Evolutionary conservation across 139 green algal genomes (phyloP), one percentile per base, ranked within the genome.

Genomic region (Trebouxia sp.): DNA sequence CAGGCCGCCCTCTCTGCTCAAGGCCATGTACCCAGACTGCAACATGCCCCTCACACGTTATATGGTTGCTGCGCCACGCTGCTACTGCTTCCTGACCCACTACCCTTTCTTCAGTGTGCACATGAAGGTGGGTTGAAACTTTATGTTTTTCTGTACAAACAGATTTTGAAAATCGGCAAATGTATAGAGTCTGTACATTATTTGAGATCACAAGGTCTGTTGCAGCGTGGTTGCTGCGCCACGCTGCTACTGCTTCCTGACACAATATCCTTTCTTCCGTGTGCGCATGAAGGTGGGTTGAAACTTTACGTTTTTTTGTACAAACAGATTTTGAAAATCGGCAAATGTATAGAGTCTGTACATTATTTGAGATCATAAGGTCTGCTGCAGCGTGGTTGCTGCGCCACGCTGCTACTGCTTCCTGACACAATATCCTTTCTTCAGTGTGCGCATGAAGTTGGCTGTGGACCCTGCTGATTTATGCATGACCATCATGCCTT

Each of bases 61-160:
- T 83, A 80, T 97, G 45, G 90, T 96, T 28, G 69, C 90, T 0
- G 93, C 94, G 5, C 92, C 92, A 2, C 90, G 94, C 51, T 97
- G 94, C 84, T 98, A 98, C 85, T 97, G 92, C 90, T 83, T 98
- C 48, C 85, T 97, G 30, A 93, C 86, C 0, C 86, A 91, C 76
- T 90, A 94, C 84, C 94, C 94, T 47, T 97, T 98, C 83, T 98
- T 98, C 83, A 82, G 84, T 8, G 89, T 97, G 56, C 94, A 97
- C 87, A 95, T 97, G 80, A 88, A 95, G 86, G 93, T 94, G 69
- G 30, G 83, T 2, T 6, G 1, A 10, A 32, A 17, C 17, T 75
- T 22, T 58, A n/a, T n/a, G n/a, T n/a, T n/a, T n/a, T n/a, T n/a
- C n/a, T n/a, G n/a, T n/a, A n/a, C n/a, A n/a, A n/a, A n/a, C n/a